phyloP scores from a whole-genome alignment of 208 protist genomes.

The Angomonas deanei region DNA sequence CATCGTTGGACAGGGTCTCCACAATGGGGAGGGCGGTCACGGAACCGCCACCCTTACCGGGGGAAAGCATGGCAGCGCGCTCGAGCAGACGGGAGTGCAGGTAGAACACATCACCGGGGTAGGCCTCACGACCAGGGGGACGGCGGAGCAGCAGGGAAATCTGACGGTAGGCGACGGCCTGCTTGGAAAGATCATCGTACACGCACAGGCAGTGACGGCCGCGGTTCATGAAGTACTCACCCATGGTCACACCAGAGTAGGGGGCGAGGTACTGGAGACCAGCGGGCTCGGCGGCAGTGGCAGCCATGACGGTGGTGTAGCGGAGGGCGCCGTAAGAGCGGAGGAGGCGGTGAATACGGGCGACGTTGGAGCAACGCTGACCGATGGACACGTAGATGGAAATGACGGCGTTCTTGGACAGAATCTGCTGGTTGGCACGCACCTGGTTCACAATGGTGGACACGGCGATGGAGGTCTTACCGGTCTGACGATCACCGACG shows the following conservation, averaged over 20 bases:
- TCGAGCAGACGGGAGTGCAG: slow-evolving; percentile 92
- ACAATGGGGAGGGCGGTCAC: slow-evolving; percentile 91
- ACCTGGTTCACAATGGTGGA: slow-evolving; percentile 94
- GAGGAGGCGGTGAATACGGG: slow-evolving; percentile 82
- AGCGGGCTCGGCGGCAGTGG: slow-evolving; percentile 87
- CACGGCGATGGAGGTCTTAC: slow-evolving; percentile 92
- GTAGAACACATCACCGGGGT: slow-evolving; percentile 95
- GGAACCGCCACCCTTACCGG: slow-evolving; percentile 76
- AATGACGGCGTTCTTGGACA: slow-evolving; percentile 87
- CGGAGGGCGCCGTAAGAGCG: slow-evolving; percentile 78
- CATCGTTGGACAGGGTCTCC: slow-evolving; percentile 92
- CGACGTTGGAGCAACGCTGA: slow-evolving; percentile 92
- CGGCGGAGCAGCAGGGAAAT: slow-evolving; percentile 91
- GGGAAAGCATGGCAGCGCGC: slow-evolving; percentile 87
- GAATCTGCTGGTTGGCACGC: slow-evolving; percentile 80
- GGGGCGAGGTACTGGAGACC: slow-evolving; percentile 91
- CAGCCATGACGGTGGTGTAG: slow-evolving; percentile 90
- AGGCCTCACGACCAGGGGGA: slow-evolving; percentile 90
- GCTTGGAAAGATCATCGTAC: slow-evolving; percentile 94
- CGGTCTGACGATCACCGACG: slow-evolving; percentile 92
- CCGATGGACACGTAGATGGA: slow-evolving; percentile 93
- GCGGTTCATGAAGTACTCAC: slow-evolving; percentile 92
- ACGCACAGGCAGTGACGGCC: slow-evolving; percentile 90
- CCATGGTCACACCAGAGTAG: slow-evolving; percentile 89
- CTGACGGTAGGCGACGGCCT: slow-evolving; percentile 93